phyloP scores from a whole-genome alignment of 306 rosid species.

The Senna siamea region DNA sequence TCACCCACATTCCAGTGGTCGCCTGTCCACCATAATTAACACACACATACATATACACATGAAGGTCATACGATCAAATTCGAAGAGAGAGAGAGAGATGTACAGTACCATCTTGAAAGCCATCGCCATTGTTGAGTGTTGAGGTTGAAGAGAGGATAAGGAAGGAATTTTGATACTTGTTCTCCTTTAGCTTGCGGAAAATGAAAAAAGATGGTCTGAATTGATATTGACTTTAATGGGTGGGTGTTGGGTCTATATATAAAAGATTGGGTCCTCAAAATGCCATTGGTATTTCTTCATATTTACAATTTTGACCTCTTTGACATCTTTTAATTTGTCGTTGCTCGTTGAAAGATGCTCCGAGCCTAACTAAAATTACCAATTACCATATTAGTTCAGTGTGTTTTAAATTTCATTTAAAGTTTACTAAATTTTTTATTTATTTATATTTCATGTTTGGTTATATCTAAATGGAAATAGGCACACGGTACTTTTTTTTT shows the following conservation, averaged over 20 bases:
- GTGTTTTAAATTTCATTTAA: not conserved
- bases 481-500: too few relatives aligned
- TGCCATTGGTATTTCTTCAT: slow-evolving; percentile 26
- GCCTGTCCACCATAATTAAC: slow-evolving; percentile 52
- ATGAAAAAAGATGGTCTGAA: slow-evolving; percentile 16
- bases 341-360: not conserved
- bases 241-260: slow-evolving; percentile 39
- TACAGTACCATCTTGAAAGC: slow-evolving; percentile 94
- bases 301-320: slow-evolving; percentile 45
- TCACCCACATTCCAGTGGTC: slow-evolving; percentile 99
- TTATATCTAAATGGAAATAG: too few relatives aligned
- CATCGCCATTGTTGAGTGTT: slow-evolving; percentile 79
- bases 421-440: not conserved
- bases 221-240: not conserved
- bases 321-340: too few relatives aligned
- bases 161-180: not conserved
- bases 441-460: too few relatives aligned
- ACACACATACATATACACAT: not conserved
- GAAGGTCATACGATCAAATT: not conserved
- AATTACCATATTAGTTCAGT: not conserved
- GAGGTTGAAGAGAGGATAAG: slow-evolving; percentile 4
- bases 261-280: not conserved
- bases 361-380: not conserved
- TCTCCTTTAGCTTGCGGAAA: not conserved
- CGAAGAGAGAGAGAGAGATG: not conserved